Conservation (phyloP, 495 filamentous ascomycete species). For the Daldinia concentrica region DNA sequence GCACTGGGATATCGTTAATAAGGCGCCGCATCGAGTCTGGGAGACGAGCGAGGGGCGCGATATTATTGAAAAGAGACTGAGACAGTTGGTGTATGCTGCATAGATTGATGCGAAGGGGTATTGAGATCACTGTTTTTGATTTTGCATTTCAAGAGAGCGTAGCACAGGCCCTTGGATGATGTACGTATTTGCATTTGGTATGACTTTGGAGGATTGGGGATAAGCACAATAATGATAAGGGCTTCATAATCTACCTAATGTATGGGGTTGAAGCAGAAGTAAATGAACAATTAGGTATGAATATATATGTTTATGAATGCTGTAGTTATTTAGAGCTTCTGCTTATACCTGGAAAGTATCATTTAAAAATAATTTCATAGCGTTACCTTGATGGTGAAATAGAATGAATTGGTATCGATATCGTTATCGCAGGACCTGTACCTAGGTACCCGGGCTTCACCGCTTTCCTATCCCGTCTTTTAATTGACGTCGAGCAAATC, state of each 20-base stretch:
- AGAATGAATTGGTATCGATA: neutral
- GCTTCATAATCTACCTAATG: neutral
- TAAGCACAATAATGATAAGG: neutral
- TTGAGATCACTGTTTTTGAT: neutral
- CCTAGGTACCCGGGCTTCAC: constrained; percentile 7
- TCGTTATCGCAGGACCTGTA: neutral
- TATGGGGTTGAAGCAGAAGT: no score
- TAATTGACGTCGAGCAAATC: constrained; percentile 29
- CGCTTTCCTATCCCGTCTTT: constrained; percentile 31
- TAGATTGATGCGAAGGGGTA: neutral
- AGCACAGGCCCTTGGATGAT: no score
- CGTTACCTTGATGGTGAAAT: neutral
- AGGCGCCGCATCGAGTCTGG: constrained; percentile 92
- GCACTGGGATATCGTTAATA: constrained; percentile 85
- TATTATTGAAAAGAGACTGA: constrained; percentile 74
- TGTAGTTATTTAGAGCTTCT: no score
- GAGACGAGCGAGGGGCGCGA: constrained; percentile 69
- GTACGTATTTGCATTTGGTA: no score
- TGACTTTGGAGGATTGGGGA: neutral
- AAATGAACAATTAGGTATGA: no score
- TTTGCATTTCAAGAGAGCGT: constrained; percentile 7
- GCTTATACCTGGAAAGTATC: no score
- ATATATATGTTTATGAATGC: no score
- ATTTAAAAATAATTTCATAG: no score
- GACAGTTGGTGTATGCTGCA: constrained; percentile 60